Evolutionary conservation across 1,284 basidiomycete species (phyloP).

Genomic region (Grifola frondosa): DNA sequence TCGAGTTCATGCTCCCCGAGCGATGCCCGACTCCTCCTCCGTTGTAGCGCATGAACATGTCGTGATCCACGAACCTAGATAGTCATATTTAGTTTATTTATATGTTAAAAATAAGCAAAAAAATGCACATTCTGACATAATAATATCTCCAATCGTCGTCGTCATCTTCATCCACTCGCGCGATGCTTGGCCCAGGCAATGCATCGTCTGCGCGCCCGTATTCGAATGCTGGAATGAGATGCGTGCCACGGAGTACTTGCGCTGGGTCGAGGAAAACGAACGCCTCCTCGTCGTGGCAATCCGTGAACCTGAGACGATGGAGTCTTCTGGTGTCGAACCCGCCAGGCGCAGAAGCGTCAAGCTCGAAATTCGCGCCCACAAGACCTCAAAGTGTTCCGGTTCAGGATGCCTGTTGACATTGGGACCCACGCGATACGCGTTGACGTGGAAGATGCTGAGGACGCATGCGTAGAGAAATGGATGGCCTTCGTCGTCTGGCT

Average conservation of each 20-base stretch:
- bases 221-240: slow-evolving; percentile 37
- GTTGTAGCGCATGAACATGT: slow-evolving; percentile 5
- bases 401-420: neutral
- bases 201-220: slow-evolving; percentile 22
- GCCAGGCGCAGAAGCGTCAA: slow-evolving; percentile 14
- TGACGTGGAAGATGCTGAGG: slow-evolving; percentile 22
- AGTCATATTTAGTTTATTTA: neutral
- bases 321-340: slow-evolving; percentile 25
- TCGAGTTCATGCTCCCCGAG: no score
- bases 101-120: slow-evolving; percentile 2
- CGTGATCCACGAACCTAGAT: neutral
- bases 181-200: slow-evolving; percentile 21
- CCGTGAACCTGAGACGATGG: slow-evolving; percentile 35
- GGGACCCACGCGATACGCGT: slow-evolving; percentile 7
- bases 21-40: neutral
- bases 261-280: slow-evolving; percentile 43
- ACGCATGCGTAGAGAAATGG: slow-evolving; percentile 21
- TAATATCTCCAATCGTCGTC: slow-evolving; percentile 4
- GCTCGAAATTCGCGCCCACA: slow-evolving; percentile 37
- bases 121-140: slow-evolving; percentile 9
- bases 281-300: slow-evolving; percentile 22
- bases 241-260: slow-evolving; percentile 34
- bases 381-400: slow-evolving; percentile 25
- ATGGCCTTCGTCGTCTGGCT: neutral
- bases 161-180: slow-evolving; percentile 2